Percentiles rank a stretch among this genome's conserved stretches.
Conservation (phyloP, 2,329 filamentous ascomycete species). For the Amylocarpus encephaloides region DNA sequence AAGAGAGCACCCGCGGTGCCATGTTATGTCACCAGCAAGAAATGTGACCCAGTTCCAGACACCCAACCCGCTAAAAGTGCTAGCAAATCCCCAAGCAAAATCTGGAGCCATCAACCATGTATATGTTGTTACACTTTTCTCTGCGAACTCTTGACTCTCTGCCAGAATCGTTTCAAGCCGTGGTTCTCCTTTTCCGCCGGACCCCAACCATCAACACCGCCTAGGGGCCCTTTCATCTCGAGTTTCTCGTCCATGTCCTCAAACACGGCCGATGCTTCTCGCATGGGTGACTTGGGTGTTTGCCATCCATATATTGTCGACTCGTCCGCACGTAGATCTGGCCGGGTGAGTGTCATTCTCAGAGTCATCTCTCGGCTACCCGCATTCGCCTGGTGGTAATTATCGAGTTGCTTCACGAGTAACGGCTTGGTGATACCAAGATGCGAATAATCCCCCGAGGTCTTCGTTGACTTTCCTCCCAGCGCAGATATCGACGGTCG, state of each 20-base stretch:
- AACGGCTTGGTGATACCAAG: conserved; percentile 23
- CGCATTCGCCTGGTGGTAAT: conserved; percentile 44
- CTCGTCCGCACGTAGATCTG: conserved; percentile 74
- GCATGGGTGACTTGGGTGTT: conserved; percentile 30
- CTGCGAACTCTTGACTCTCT: conserved; percentile 41
- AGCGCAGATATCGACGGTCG: conserved; percentile 10
- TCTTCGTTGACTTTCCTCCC: conserved; percentile 30
- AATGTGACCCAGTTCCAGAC: no score
- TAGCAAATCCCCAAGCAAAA: no score
- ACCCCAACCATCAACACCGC: conserved; percentile 35
- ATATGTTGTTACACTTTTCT: conserved; percentile 13
- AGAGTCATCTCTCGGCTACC: conserved; percentile 85
- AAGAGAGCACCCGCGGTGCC: no score
- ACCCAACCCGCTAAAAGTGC: no score
- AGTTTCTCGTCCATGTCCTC: conserved; percentile 51
- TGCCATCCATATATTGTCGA: conserved; percentile 68
- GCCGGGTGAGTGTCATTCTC: conserved; percentile 88
- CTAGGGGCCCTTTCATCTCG: conserved; percentile 31
- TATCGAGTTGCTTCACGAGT: conserved; percentile 29
- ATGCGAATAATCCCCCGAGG: conserved; percentile 35
- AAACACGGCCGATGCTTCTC: conserved; percentile 48
- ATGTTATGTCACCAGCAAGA: no score
- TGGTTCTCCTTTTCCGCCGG: conserved; percentile 43
- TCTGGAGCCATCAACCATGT: neutral
- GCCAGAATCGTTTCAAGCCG: conserved; percentile 59